A percentile compares a stretch with the other conserved stretches of the same genome.
Conservation (phyloP, 441 rosid species). For the Adansonia grandidieri region DNA sequence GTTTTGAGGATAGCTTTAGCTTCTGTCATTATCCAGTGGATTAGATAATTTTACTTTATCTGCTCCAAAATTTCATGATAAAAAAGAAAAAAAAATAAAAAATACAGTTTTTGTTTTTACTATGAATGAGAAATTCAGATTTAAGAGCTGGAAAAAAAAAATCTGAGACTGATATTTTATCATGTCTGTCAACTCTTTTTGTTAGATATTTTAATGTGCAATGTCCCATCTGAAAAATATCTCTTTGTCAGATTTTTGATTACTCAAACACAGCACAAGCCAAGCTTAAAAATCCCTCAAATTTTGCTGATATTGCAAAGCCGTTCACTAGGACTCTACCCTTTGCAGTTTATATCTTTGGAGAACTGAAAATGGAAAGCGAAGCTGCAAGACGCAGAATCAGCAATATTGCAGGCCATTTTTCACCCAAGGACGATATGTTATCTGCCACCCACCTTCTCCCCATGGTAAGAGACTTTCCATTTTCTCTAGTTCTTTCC, state of each 20-base stretch:
- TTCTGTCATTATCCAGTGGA: no score
- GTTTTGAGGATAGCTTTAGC: no score
- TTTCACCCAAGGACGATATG: constrained; percentile 45
- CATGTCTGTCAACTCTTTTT: no score
- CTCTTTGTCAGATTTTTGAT: background rate
- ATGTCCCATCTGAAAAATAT: background rate
- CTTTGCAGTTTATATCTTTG: background rate
- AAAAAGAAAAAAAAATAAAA: no score
- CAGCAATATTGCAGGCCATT: constrained; percentile 62
- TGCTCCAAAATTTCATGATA: no score
- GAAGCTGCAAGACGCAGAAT: constrained; percentile 66
- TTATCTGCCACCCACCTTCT: constrained; percentile 47
- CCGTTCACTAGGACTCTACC: background rate
- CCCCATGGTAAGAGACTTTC: constrained; percentile 53
- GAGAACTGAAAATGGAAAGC: constrained; percentile 51
- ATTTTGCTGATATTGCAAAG: background rate
- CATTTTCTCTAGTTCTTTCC: background rate
- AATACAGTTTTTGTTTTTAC: no score
- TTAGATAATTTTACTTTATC: no score
- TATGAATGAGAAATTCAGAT: background rate
- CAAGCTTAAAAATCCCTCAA: background rate
- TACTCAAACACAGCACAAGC: background rate
- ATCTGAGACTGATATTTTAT: background rate
- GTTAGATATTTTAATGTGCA: background rate
- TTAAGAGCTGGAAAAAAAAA: no score